phyloP scores from a whole-genome alignment of 495 filamentous ascomycete species.

The Amorphotheca resinae region DNA sequence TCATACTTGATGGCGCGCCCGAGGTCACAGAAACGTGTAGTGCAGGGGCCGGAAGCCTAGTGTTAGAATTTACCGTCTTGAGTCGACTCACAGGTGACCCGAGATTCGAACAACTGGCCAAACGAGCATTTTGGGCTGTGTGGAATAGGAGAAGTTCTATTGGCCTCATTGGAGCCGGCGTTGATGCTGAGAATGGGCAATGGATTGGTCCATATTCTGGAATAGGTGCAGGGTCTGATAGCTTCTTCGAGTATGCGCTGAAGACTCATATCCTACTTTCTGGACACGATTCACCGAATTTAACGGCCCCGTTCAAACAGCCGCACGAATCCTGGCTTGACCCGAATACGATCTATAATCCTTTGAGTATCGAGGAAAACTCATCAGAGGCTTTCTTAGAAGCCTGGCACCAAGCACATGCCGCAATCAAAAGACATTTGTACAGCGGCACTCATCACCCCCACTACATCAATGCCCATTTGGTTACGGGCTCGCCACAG shows the following conservation, averaged over 20 bases:
- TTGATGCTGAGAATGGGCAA: slow-evolving; percentile 81
- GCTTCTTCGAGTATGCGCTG: slow-evolving; percentile 95
- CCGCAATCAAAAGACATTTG: slow-evolving; percentile 76
- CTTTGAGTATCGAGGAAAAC: slow-evolving; percentile 51
- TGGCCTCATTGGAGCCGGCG: slow-evolving; percentile 79
- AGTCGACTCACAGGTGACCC: slow-evolving; percentile 80
- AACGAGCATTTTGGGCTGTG: slow-evolving; percentile 88
- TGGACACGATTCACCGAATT: slow-evolving; percentile 43
- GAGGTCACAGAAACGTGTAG: slow-evolving; percentile 86
- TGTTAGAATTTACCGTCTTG: slow-evolving; percentile 83
- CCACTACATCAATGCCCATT: slow-evolving; percentile 82
- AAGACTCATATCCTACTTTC: slow-evolving; percentile 88
- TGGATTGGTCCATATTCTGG: slow-evolving; percentile 84
- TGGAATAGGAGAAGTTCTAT: slow-evolving; percentile 78
- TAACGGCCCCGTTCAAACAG: slow-evolving; percentile 19
- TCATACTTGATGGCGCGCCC: slow-evolving; percentile 16
- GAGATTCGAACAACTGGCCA: slow-evolving; percentile 76
- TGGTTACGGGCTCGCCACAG: slow-evolving; percentile 63
- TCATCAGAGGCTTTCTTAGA: slow-evolving; percentile 65
- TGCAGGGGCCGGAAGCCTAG: slow-evolving; percentile 85
- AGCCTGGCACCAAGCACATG: slow-evolving; percentile 78
- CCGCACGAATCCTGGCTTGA: slow-evolving; percentile 30
- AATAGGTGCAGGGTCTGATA: slow-evolving; percentile 91
- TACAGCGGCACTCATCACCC: slow-evolving; percentile 64
- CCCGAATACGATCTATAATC: slow-evolving; percentile 42